Conservation (phyloP, 768 basidiomycete species). For the Tylopilus sp. region DNA sequence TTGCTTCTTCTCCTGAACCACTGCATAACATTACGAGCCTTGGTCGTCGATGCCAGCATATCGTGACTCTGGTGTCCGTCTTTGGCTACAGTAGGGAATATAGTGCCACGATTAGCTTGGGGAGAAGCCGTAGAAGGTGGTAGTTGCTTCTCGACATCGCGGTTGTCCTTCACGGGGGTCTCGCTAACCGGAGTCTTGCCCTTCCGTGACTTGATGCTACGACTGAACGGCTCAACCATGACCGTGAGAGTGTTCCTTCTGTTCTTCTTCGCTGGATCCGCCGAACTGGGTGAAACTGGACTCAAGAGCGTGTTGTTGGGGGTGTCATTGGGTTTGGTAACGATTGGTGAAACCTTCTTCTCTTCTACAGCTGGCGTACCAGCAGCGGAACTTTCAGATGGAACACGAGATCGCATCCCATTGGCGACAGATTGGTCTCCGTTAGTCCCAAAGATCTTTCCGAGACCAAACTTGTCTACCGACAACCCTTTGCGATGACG, state of each 20-base stretch:
- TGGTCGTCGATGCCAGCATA: constrained; percentile 72
- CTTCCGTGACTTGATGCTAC: constrained; percentile 38
- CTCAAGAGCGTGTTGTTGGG: constrained; percentile 34
- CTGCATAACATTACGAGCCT: constrained; percentile 95
- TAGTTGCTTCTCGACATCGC: constrained; percentile 34
- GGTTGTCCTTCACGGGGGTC: constrained; percentile 43
- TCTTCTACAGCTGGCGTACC: constrained; percentile 20
- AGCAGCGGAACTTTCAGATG: constrained; percentile 38
- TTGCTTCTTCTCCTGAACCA: constrained; percentile 89
- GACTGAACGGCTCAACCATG: constrained; percentile 76
- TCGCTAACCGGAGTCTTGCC: constrained; percentile 33
- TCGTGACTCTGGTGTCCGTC: constrained; percentile 30
- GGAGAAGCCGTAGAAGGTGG: constrained; percentile 30
- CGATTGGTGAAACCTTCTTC: constrained; percentile 11
- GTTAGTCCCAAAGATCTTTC: constrained; percentile 63
- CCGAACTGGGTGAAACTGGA: constrained; percentile 30
- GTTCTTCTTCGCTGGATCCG: constrained; percentile 48
- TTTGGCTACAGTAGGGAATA: constrained; percentile 28
- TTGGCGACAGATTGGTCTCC: constrained; percentile 33
- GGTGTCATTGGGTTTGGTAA: constrained; percentile 16
- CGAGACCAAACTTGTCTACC: constrained; percentile 74
- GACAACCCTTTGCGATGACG: constrained; percentile 69
- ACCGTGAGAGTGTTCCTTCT: constrained; percentile 83
- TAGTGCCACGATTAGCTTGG: constrained; percentile 22
- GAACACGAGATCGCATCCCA: constrained; percentile 38